A percentile compares a stretch with the other conserved stretches of the same genome.
Conservation (phyloP, 2,329 filamentous ascomycete genomes). For the Basipetospora chlamydospora region DNA sequence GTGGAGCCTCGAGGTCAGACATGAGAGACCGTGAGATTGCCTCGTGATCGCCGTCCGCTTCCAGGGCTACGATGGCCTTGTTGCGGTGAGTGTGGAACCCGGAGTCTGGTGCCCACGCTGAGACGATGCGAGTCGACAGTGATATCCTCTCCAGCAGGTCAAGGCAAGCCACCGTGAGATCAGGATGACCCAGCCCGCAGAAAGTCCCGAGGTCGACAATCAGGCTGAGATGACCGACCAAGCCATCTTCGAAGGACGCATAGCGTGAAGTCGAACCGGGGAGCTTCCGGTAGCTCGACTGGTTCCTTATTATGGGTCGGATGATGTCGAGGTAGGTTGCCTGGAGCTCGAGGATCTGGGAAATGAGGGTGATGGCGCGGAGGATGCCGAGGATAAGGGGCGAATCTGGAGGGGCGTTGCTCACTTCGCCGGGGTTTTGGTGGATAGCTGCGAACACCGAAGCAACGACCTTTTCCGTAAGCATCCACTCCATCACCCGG, state of each 20-base stretch:
- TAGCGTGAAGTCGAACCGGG: slow-evolving; percentile 39
- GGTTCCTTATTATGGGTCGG: slow-evolving; percentile 57
- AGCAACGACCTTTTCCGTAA: slow-evolving; percentile 76
- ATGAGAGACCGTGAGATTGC: slow-evolving; percentile 64
- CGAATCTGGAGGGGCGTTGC: slow-evolving; percentile 60
- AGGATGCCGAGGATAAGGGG: slow-evolving; percentile 68
- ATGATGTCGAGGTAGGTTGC: slow-evolving; percentile 85
- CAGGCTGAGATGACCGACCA: slow-evolving; percentile 65
- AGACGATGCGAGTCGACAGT: slow-evolving; percentile 66
- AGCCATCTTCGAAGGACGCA: slow-evolving; percentile 81
- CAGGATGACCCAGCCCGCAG: slow-evolving; percentile 69
- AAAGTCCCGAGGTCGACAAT: slow-evolving; percentile 76
- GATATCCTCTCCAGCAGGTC: slow-evolving; percentile 76
- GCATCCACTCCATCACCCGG: slow-evolving; percentile 95
- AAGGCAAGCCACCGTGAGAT: slow-evolving; percentile 66
- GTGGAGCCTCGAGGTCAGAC: slow-evolving; percentile 48
- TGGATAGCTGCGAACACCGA: slow-evolving; percentile 67
- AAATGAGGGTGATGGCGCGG: slow-evolving; percentile 70
- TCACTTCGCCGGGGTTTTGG: slow-evolving; percentile 58
- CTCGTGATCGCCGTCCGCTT: slow-evolving; percentile 65
- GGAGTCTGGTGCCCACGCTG: slow-evolving; percentile 37
- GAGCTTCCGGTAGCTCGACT: slow-evolving; percentile 44
- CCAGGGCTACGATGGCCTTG: slow-evolving; percentile 77
- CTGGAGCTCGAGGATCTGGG: slow-evolving; percentile 71
- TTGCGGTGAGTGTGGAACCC: slow-evolving; percentile 43